Base-by-base conservation (phyloP, 768 basidiomycete species). In the Boletus pseudo-olivaceus region DNA sequence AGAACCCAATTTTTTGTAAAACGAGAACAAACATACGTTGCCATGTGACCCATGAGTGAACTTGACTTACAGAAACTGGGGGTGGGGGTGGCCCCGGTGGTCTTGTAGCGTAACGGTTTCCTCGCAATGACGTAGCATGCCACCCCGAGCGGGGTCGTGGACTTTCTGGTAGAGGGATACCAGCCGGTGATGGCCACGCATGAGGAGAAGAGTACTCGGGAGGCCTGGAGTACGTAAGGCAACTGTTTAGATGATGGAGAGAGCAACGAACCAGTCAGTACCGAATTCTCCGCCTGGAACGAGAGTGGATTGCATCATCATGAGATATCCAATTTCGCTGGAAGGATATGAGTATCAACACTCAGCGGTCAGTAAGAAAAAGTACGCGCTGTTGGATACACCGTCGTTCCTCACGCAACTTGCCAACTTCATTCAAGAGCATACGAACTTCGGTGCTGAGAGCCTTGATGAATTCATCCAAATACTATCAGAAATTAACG, bases 381-480 rank as follows among this genome's bases (percentile, higher is more conserved):
- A 23, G 1, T 17, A 79, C 85, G 38, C 72, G 87, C 89, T 84
- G 80, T 71, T 90, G 86, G 23, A 91, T 73, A 12, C 75, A 78
- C 29, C 86, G 81, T 62, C 83, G 78, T 63, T 91, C 85, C 68
- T 89, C 86, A 3, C 84, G 81, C 37, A 92, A 73, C 54, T 83
- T 87, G 27, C 88, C 87, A 32, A 91, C 90, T 73, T 93, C 90
- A 23, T 76, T 78, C 6, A 92, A 77, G 11, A 93, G 75, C 76
- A 87, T 83, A 19, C 87, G 82, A 5, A 92, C 87, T 75, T 93
- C 90, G 12, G 78, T 74, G 2, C 87, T 84, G 44, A 91, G 70
- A 6, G 87, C 81, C 68, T 82, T 86, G 67, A 85, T 90, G 71
- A 92, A 91, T 53, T 91, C 88, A 57, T 91, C 84, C 19, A 91